phyloP scores from a whole-genome alignment of 352 stramenopile genomes.

The Pythium monospermum region DNA sequence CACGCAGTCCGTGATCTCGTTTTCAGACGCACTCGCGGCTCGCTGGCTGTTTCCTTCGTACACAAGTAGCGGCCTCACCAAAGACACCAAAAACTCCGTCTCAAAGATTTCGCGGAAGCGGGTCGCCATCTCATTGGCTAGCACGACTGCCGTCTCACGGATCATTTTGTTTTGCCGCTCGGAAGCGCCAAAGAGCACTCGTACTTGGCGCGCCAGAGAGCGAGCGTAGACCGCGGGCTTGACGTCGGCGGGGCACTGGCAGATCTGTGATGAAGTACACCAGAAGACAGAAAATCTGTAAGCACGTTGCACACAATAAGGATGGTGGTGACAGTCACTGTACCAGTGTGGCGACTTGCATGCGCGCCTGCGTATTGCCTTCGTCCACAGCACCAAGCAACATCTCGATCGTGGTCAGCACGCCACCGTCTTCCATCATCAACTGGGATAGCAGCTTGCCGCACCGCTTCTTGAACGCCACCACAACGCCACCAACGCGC shows the following conservation, averaged over 20 bases:
- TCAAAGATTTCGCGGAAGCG: slow-evolving; percentile 44
- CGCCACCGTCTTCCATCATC: slow-evolving; percentile 64
- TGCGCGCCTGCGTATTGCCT: slow-evolving; percentile 78
- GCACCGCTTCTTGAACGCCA: slow-evolving; percentile 61
- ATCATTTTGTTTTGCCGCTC: slow-evolving; percentile 66
- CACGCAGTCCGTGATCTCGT: slow-evolving; percentile 44
- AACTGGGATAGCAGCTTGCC: slow-evolving; percentile 51
- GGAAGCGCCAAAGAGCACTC: slow-evolving; percentile 38
- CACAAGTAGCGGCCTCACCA: slow-evolving; percentile 61
- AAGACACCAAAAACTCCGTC: slow-evolving; percentile 36
- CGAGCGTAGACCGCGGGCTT: slow-evolving; percentile 36
- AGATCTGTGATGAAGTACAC: slow-evolving; percentile 42
- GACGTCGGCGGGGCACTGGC: slow-evolving; percentile 49
- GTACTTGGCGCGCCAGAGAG: slow-evolving; percentile 50
- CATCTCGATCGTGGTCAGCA: slow-evolving; percentile 81
- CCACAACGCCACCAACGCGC: slow-evolving; percentile 15
- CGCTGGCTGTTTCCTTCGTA: slow-evolving; percentile 30
- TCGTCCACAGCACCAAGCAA: slow-evolving; percentile 69
- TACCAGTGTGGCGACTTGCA: slow-evolving; percentile 70
- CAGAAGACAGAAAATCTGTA: neutral
- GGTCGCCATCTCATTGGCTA: slow-evolving; percentile 50
- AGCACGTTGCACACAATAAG: neutral
- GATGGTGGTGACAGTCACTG: no score
- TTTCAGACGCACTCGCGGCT: slow-evolving; percentile 20
- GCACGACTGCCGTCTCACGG: slow-evolving; percentile 60